Evolutionary conservation across 345 rosid genomes (phyloP), one percentile per base, ranked within the genome.

Genomic region (Lagerstroemia speciosa): DNA sequence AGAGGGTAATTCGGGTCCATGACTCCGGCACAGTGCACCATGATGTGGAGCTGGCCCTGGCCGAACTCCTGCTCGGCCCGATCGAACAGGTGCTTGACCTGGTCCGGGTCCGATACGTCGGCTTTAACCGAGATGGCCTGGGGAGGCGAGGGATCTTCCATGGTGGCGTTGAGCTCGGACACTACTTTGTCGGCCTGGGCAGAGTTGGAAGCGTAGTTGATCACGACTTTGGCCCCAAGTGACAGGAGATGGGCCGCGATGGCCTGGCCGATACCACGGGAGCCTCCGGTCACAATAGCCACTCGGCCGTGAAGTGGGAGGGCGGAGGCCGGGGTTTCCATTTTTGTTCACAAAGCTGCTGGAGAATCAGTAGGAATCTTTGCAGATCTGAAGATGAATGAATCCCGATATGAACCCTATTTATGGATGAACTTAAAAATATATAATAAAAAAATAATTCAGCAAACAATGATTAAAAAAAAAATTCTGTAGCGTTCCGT

Each of bases 231-330:
- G 22, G 91, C 91, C 26, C 91, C 88, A 9, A 87, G 92, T 45
- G 84, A 77, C 67, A 77, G 83, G 64, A 91, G 89, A 67, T 85
- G 87, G 26, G 69, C 60, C 53, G 85, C 83, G 8, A 91, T 78
- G 69, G 79, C 83, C 36, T 82, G 83, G 43, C 97, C 95, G 8
- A 83, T 88, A 62, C 95, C 95, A 22, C 91, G 77, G 0, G 88
- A 85, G 58, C 80, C 89, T 17, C 97, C 88, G 0, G 95, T 91
- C 41, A 88, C 84, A 43, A 91, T 78, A 20, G 89, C 97, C 43
- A 85, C 85, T 53, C 91, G 81, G 43, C 82, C 88, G 9, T 70
- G 52, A 0, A 89, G 80, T 29, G 85, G 81, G 36, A 72, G 80
- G 27, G 81, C 43, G 50, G 79, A 11, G 50, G 31, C 12, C 41